Conservation (phyloP, 495 filamentous ascomycete species). For the Penicillium argentinense region DNA sequence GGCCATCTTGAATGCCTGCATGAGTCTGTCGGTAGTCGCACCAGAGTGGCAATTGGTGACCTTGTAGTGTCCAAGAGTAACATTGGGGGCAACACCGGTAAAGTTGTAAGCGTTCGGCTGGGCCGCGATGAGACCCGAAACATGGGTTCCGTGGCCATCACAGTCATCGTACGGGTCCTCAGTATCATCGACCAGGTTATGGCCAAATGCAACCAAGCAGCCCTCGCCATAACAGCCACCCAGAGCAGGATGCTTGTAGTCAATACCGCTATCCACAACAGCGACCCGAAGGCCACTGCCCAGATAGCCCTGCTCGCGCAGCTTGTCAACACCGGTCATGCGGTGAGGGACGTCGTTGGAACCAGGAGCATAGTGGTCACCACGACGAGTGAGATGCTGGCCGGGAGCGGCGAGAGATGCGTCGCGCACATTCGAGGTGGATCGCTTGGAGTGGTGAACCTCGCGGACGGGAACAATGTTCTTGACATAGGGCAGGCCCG, state of each 20-base stretch:
- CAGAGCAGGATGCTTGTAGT: constrained; percentile 58
- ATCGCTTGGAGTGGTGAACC: neutral
- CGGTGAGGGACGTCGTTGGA: constrained; percentile 13
- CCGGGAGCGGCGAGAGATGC: neutral
- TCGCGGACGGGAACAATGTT: constrained; percentile 15
- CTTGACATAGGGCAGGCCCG: constrained; percentile 12
- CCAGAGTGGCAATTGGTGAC: constrained; percentile 50
- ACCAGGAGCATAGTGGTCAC: constrained; percentile 1
- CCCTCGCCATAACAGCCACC: constrained; percentile 56
- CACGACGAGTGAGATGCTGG: constrained; percentile 3
- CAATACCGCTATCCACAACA: constrained; percentile 47
- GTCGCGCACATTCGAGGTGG: constrained; percentile 2
- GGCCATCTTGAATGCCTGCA: constrained; percentile 55
- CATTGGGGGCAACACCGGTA: constrained; percentile 54
- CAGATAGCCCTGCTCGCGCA: constrained; percentile 15
- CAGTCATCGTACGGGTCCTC: constrained; percentile 6
- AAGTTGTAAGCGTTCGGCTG: constrained; percentile 49
- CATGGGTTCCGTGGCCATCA: constrained; percentile 35
- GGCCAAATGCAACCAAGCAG: constrained; percentile 50
- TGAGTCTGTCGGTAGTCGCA: constrained; percentile 53
- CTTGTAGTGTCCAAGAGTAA: constrained; percentile 54
- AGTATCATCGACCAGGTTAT: constrained; percentile 25
- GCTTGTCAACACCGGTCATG: constrained; percentile 25
- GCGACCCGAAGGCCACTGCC: constrained; percentile 16
- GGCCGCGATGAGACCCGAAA: constrained; percentile 45